Conservation (phyloP, 2,329 filamentous ascomycete species). For the Pseudocercospora musae region DNA sequence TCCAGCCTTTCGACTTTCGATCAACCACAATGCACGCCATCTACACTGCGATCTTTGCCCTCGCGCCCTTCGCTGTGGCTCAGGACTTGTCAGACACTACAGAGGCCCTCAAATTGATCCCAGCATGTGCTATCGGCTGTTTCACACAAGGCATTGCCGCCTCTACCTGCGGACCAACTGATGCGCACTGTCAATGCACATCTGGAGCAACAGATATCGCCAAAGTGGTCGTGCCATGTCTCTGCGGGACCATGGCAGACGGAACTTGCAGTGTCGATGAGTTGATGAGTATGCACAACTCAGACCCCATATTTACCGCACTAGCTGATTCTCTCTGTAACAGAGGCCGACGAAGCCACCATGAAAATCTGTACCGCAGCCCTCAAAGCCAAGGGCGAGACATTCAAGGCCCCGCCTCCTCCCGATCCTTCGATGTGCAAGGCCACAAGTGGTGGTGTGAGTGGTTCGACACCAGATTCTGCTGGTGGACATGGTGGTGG, state of each 20-base stretch:
- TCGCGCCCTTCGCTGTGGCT: slow-evolving; percentile 2
- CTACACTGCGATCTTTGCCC: slow-evolving; percentile 4
- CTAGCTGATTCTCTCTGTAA: not conserved
- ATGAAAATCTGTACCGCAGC: slow-evolving; percentile 25
- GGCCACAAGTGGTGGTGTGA: not conserved
- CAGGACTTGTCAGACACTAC: not conserved
- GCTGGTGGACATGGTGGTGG: slow-evolving; percentile 1
- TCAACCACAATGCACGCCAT: slow-evolving; percentile 7
- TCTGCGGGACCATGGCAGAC: slow-evolving; percentile 27
- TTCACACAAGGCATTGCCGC: slow-evolving; percentile 46
- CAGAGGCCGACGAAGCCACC: not conserved
- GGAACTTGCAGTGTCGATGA: slow-evolving; percentile 38
- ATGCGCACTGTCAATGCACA: slow-evolving; percentile 54
- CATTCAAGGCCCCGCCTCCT: slow-evolving; percentile 11
- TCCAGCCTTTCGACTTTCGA: not conserved
- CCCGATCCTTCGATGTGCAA: slow-evolving; percentile 18
- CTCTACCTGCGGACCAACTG: slow-evolving; percentile 48
- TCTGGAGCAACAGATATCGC: slow-evolving; percentile 38
- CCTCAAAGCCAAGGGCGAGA: slow-evolving; percentile 20
- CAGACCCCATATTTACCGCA: not conserved
- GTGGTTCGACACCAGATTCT: slow-evolving; percentile 2
- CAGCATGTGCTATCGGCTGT: slow-evolving; percentile 36
- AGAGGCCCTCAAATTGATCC: slow-evolving; percentile 11
- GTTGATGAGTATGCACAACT: slow-evolving; percentile 36
- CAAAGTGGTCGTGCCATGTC: slow-evolving; percentile 41